A percentile compares a stretch with the other conserved stretches of the same genome.
Conservation (phyloP, 805 yeast genomes). For the Cyberlindnera americana region DNA sequence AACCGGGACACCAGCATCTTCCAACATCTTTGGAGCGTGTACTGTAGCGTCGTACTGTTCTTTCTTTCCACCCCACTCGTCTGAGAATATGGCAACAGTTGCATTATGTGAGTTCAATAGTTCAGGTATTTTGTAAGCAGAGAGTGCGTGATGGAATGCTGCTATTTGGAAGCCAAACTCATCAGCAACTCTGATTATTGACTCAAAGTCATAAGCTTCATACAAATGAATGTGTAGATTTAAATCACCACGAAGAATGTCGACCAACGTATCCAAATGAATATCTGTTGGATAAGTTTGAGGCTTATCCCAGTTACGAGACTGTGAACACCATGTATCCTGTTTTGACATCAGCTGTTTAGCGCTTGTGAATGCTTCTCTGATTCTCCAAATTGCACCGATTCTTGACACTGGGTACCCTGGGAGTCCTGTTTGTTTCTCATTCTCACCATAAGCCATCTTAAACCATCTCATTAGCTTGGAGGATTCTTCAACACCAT, state of each 20-base stretch:
- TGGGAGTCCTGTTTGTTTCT: slow-evolving; percentile 8
- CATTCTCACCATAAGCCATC: slow-evolving; percentile 11
- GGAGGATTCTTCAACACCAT: slow-evolving; percentile 1
- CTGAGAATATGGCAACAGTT: slow-evolving; percentile 8
- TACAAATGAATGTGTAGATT: slow-evolving; percentile 7
- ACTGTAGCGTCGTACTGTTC: slow-evolving; percentile 8
- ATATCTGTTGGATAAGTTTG: slow-evolving; percentile 5
- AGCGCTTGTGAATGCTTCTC: slow-evolving; percentile 8
- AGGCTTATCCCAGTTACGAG: slow-evolving; percentile 2
- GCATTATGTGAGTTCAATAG: slow-evolving; percentile 6
- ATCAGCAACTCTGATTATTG: slow-evolving; percentile 9
- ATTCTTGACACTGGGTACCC: slow-evolving; percentile 10
- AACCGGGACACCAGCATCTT: slow-evolving; percentile 4
- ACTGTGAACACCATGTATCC: slow-evolving; percentile 2
- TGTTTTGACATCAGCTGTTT: slow-evolving; percentile 3
- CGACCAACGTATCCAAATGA: slow-evolving; percentile 4
- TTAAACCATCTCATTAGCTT: slow-evolving; percentile 10
- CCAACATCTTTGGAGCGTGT: slow-evolving; percentile 4
- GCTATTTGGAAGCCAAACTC: slow-evolving; percentile 7
- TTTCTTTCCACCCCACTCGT: slow-evolving; percentile 12
- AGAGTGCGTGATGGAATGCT: slow-evolving; percentile 9
- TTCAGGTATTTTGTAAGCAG: slow-evolving; percentile 8
- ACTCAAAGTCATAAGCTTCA: slow-evolving; percentile 11
- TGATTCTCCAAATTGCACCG: slow-evolving; percentile 8
- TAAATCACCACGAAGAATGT: slow-evolving; percentile 8